phyloP scores from a whole-genome alignment of 108 stramenopile genomes.

The Chaetoceros muelleri region DNA sequence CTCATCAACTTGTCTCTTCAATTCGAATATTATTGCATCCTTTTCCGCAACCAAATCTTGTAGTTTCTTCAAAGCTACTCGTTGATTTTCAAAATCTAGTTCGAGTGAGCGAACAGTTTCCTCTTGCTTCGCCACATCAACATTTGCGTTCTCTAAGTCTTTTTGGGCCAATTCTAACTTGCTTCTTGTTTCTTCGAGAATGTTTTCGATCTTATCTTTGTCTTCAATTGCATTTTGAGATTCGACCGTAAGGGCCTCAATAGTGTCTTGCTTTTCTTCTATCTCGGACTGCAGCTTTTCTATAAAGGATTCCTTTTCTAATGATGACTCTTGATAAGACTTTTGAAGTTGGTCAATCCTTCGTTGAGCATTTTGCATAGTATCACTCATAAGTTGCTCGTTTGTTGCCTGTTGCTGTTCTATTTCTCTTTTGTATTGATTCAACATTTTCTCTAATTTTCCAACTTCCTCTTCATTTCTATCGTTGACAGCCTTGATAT shows the following conservation, averaged over 20 bases:
- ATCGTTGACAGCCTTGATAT: too few species aligned
- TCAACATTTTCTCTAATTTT: too few species aligned
- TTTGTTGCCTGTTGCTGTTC: too few species aligned
- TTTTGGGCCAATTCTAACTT: neutral
- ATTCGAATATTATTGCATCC: neutral
- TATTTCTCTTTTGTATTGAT: too few species aligned
- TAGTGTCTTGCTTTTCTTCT: neutral
- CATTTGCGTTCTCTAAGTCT: neutral
- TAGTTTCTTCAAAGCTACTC: neutral
- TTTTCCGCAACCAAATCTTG: neutral
- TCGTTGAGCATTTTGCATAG: neutral
- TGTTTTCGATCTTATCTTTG: neutral
- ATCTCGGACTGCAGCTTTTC: neutral
- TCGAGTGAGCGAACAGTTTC: neutral
- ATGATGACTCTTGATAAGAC: neutral
- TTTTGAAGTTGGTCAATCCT: neutral
- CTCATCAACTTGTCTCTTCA: neutral
- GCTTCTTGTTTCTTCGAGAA: neutral
- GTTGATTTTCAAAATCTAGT: neutral
- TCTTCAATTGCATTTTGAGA: neutral
- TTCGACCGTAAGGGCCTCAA: neutral
- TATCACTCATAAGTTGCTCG: too few species aligned
- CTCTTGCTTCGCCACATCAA: neutral
- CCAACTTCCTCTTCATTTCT: too few species aligned
- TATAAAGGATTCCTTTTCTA: neutral